These are phyloP conservation scores for Calonectria henricotiae DNA, from an alignment of 2,329 filamentous ascomycete genomes.

Conservation along the genomic window DNA sequence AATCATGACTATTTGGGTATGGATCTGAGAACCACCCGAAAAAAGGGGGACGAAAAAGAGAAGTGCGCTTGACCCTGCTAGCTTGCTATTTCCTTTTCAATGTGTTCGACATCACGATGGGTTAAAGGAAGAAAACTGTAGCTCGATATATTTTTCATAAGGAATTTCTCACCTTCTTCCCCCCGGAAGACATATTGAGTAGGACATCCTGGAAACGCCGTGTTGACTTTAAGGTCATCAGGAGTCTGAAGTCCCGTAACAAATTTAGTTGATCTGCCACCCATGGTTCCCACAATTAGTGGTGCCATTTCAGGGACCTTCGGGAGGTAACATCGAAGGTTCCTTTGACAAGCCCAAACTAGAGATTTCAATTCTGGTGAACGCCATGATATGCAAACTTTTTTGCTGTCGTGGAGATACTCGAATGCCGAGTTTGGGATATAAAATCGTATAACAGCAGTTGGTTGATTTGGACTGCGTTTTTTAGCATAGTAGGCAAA, in stretches of 20 bases:
- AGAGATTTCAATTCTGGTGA: conserved; percentile 1
- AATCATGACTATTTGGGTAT: no score
- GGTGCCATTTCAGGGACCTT: neutral
- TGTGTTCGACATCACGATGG: neutral
- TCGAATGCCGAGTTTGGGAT: conserved; percentile 18
- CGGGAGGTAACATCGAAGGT: neutral
- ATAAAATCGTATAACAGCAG: neutral
- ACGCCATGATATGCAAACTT: neutral
- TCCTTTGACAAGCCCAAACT: neutral
- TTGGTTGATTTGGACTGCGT: neutral
- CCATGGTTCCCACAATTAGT: neutral
- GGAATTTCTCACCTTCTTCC: neutral
- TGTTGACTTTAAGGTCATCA: neutral
- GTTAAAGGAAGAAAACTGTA: neutral
- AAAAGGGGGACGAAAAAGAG: no score
- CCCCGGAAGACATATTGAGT: conserved; percentile 9
- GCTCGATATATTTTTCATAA: neutral
- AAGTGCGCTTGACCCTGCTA: neutral
- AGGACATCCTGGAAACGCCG: conserved; percentile 4
- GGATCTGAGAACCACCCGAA: no score
- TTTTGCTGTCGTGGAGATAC: neutral
- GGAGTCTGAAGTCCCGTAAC: neutral
- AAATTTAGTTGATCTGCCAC: neutral
- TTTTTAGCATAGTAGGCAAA: conserved; percentile 9
- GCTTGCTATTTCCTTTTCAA: neutral